Evolutionary conservation across 495 filamentous ascomycete species (phyloP).

Genomic region (Penicillium bialowiezense): DNA sequence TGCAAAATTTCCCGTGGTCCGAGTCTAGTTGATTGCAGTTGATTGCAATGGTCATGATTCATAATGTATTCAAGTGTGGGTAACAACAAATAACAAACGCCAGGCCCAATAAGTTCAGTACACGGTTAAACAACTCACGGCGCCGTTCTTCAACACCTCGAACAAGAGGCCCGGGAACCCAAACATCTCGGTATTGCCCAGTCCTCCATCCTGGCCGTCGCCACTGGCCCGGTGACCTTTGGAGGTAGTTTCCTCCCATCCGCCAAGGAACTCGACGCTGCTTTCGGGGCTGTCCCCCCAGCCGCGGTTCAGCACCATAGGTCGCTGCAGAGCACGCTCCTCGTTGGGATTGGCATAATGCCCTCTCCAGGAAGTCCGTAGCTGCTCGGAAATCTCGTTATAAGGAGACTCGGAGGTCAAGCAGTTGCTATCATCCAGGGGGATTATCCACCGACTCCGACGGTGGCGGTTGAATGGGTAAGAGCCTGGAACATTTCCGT

Average conservation of each 20-base stretch:
- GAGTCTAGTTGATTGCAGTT: too few relatives aligned
- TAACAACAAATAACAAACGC: neutral
- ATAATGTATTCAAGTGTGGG: slow-evolving; percentile 5
- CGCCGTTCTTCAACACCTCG: slow-evolving; percentile 91
- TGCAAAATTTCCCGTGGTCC: too few relatives aligned
- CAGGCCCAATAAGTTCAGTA: slow-evolving; percentile 55
- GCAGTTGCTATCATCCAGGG: slow-evolving; percentile 38
- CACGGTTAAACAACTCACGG: slow-evolving; percentile 85
- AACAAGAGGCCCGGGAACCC: slow-evolving; percentile 92
- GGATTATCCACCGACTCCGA: slow-evolving; percentile 81
- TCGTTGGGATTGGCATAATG: slow-evolving; percentile 61
- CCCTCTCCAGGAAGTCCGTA: slow-evolving; percentile 69
- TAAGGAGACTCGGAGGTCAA: slow-evolving; percentile 79
- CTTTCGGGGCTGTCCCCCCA: slow-evolving; percentile 91
- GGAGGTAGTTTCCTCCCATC: slow-evolving; percentile 75
- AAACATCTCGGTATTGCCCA: slow-evolving; percentile 83
- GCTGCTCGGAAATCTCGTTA: slow-evolving; percentile 59
- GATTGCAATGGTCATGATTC: too few relatives aligned
- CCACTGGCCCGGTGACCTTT: slow-evolving; percentile 39
- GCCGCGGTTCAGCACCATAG: slow-evolving; percentile 85
- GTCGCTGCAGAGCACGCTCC: slow-evolving; percentile 62
- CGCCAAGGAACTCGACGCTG: slow-evolving; percentile 83
- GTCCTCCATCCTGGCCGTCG: slow-evolving; percentile 52
- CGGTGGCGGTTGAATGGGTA: slow-evolving; percentile 96
- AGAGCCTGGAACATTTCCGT: slow-evolving; percentile 91